Evolutionary conservation across 2,329 filamentous ascomycete genomes (phyloP), one percentile per base, ranked within the genome.

Genomic region (Pseudohalonectria lignicola): DNA sequence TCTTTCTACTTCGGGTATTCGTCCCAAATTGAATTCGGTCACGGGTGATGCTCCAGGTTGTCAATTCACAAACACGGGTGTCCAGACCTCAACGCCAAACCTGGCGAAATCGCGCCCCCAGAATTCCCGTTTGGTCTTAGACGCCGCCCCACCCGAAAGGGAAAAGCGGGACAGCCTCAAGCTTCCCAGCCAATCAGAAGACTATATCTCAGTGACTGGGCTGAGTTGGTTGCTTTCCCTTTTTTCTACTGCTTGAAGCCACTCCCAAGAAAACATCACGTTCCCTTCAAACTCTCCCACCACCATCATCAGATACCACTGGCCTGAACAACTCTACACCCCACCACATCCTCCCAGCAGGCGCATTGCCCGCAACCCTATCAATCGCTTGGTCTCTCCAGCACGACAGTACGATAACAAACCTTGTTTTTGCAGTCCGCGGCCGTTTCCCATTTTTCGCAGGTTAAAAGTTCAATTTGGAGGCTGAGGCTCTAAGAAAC

Each of bases 311-410:
- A 36, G 21, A 28, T 36, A 18, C 34, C 18, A 18, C 25, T 34
- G 21, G 23, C 17, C 23, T 26, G n/a, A 23, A 23, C 17, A 34
- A 34, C 31, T 19, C 23, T 20, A 20, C 34, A 28, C 21, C 21
- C 34, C 34, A 26, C 34, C 34, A 36, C 34, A 36, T 36, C 34
- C 8, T 18, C 11, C 23, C n/a, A n/a, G n/a, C n/a, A n/a, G n/a
- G n/a, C n/a, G n/a, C n/a, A n/a, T n/a, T n/a, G n/a, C n/a, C n/a
- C n/a, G n/a, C n/a, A n/a, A n/a, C n/a, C n/a, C n/a, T n/a, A n/a
- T n/a, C n/a, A n/a, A n/a, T n/a, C n/a, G n/a, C n/a, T n/a, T n/a
- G n/a, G n/a, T n/a, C n/a, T n/a, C n/a, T n/a, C n/a, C n/a, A n/a
- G n/a, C n/a, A n/a, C n/a, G n/a, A n/a, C n/a, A n/a, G n/a, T n/a